Base-by-base conservation (phyloP, 2,329 filamentous ascomycete species). In the Aureobasidium sp. region DNA sequence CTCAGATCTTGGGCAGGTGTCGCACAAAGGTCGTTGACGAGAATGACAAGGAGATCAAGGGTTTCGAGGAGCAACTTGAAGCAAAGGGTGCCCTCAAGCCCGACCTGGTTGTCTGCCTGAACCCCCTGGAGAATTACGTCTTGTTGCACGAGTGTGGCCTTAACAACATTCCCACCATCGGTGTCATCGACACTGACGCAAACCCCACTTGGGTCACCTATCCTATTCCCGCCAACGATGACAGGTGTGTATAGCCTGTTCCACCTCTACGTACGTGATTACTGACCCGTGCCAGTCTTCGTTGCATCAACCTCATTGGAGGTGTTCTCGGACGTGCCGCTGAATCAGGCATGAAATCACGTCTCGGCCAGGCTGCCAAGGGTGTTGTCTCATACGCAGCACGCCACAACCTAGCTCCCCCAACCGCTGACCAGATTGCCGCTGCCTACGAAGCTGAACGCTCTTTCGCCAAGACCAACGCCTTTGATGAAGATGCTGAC, bases 151-250 rank as follows among this genome's bases (percentile, higher is more conserved):
- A 99, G 78, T 97, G 94, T 73, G 89, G 88, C 0, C 73, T 91
- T 61, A 87, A 90, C 71, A 89, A 87, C 69, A 89, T 99, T 61
- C 94, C 94, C 0, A 97, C 94, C 0, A 94, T 99, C 69, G 94
- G 93, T 49, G 81, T 99, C 61, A 88, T 97, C 66, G 94, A 99
- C 74, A 97, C 94, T 0, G 89, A 99, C 73, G 87, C 86, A 2
- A 89, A 97, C 74, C 90, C 94, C 0, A 90, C 90, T 0, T 93
- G 89, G 84, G 91, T 97, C 54, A 97, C 94, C 4, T 99, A 99
- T 71, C 89, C 89, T 15, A 96, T 99, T 67, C 94, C 94, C 1
- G 90, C 90, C 54, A 99, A 99, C 73, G 94, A 99, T 71, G 94
- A 99, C 79, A 91, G 87, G 87, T 90, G 47, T 31, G 33, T 37